Base-by-base conservation (phyloP, 805 yeast species). In the Yamadazyma nakazawae region DNA sequence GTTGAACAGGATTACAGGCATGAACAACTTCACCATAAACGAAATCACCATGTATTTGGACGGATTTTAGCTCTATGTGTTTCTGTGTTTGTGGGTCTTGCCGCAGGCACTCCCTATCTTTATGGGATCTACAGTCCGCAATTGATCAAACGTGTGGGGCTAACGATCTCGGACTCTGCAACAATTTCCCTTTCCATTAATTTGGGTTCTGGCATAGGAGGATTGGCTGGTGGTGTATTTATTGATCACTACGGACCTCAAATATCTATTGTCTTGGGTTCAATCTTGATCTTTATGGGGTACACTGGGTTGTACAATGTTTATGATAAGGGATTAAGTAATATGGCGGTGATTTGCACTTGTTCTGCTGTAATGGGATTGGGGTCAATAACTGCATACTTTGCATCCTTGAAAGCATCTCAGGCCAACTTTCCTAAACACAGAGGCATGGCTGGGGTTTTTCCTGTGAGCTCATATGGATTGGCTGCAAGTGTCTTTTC, bases 71-170 rank as follows among this genome's bases (percentile, higher is more conserved):
- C 74, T 0, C 58, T 71, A 34, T 42, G 54, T 10, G 58, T 60
- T 18, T 66, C 75, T 12, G 54, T 69, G 12, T 57, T 83, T 14
- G 82, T 82, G 8, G 76, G 87, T 0, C 56, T 85, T 40, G 89
- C 85, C 0, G 76, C 88, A 2, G 92, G 94, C 2, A 85, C 90
- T 2, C 86, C 88, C 0, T 86, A 86, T 55, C 66, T 84, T 12
- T 86, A 81, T 59, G 87, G 91, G 0, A 79, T 81, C n/a, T 86
- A 80, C 58, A 82, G 89, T 1, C 91, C 92, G 1, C 90, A 85
- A 58, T 66, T 86, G 51, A 74, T 84, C 24, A 66, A 70, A 21
- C 66, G 74, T 53, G 79, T 85, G 19, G 75, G 80, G 0, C 69
- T 85, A 24, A 75, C 84, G 0, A 76, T 85, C 0, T 68, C 80